These are phyloP conservation scores for Lasiosphaeriaceae sp. DNA, from an alignment of 495 filamentous ascomycete species.

Conservation along the genomic window DNA sequence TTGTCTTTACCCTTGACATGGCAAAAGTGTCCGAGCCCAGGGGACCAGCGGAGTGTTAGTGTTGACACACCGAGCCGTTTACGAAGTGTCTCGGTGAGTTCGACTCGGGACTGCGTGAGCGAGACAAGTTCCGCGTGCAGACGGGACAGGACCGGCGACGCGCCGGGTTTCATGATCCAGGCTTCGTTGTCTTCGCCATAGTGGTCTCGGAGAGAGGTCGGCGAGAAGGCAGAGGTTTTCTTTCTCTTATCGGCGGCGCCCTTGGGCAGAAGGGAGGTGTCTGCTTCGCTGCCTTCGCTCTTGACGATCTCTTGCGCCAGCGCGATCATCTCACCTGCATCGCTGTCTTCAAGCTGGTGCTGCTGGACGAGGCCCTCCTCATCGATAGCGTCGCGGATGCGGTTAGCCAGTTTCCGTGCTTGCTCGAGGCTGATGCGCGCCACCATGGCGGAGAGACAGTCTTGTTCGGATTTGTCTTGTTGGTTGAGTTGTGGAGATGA, in stretches of 20 bases:
- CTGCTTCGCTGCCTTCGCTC: constrained; percentile 50
- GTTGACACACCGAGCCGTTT: constrained; percentile 45
- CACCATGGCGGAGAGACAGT: constrained; percentile 52
- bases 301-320: constrained; percentile 64
- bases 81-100: constrained; percentile 58
- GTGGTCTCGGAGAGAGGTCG: constrained; percentile 34
- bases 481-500: not conserved
- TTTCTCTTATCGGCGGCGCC: constrained; percentile 39
- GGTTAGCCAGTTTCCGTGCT: constrained; percentile 62
- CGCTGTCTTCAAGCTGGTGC: constrained; percentile 69
- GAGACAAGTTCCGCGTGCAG: constrained; percentile 63
- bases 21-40: constrained; percentile 80
- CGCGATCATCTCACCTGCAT: constrained; percentile 62
- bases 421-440: constrained; percentile 63
- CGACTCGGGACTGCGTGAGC: constrained; percentile 53
- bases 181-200: constrained; percentile 57
- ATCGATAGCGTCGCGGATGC: constrained; percentile 77
- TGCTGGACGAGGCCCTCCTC: constrained; percentile 83
- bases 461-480: not conserved
- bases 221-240: constrained; percentile 33
- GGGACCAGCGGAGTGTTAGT: constrained; percentile 77
- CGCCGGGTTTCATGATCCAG: constrained; percentile 83
- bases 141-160: constrained; percentile 57
- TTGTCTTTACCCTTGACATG: constrained; percentile 81
- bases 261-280: constrained; percentile 40